phyloP scores from a whole-genome alignment of 1,139 yeast species.

The Zygoascus sp. region DNA sequence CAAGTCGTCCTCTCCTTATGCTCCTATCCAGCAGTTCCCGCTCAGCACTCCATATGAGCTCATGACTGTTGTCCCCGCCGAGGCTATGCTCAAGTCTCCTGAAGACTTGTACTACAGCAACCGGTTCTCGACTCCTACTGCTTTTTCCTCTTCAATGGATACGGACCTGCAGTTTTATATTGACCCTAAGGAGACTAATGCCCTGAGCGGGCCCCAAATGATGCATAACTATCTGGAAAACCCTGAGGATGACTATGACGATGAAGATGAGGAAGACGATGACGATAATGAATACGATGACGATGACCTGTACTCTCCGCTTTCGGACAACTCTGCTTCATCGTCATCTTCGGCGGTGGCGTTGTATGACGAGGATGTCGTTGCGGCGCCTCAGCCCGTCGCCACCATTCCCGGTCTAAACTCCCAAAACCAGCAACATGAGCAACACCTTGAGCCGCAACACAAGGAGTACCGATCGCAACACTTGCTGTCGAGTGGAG shows the following conservation, averaged over 20 bases:
- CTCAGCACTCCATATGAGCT: slow-evolving; percentile 1
- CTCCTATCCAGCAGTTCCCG: slow-evolving; percentile 8
- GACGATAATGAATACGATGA: slow-evolving; percentile 25
- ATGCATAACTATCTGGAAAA: slow-evolving; percentile 1
- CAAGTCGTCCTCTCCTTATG: slow-evolving; percentile 10
- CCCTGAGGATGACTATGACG: slow-evolving; percentile 34
- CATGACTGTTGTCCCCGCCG: slow-evolving; percentile 21
- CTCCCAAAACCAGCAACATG: not conserved
- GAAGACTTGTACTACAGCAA: slow-evolving; percentile 18
- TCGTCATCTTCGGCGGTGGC: slow-evolving; percentile 9
- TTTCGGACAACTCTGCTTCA: slow-evolving; percentile 1
- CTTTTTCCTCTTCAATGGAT: slow-evolving; percentile 12
- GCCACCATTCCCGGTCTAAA: not conserved
- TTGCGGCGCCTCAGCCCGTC: not conserved
- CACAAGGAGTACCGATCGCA: not conserved
- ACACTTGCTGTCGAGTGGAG: not conserved
- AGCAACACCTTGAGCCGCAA: not conserved
- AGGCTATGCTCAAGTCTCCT: slow-evolving; percentile 23
- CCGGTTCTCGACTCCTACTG: slow-evolving; percentile 4
- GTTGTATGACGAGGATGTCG: not conserved
- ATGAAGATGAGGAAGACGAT: slow-evolving; percentile 25
- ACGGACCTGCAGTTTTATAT: slow-evolving; percentile 13
- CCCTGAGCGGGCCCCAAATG: slow-evolving; percentile 7
- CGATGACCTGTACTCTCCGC: slow-evolving; percentile 14
- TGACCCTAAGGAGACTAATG: slow-evolving; percentile 14